Evolutionary conservation across 192 early-diverging fungal genomes (phyloP).

Genomic region (Backusella australiensis): DNA sequence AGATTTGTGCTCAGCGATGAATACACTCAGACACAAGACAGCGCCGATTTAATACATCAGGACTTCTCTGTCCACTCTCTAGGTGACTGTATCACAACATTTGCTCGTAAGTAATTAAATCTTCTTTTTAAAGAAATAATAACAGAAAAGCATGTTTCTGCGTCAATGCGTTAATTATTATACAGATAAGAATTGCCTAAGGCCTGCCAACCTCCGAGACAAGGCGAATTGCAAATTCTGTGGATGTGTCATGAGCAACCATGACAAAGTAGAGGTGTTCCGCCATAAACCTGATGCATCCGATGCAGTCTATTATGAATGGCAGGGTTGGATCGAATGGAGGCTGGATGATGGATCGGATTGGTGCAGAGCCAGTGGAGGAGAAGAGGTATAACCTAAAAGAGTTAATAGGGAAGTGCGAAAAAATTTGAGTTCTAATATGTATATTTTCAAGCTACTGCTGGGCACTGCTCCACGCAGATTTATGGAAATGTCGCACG

Average conservation of each 20-base stretch:
- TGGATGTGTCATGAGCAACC: neutral
- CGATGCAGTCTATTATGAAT: neutral
- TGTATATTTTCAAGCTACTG: neutral
- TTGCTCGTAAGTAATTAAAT: conserved; percentile 11
- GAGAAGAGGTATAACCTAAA: conserved; percentile 24
- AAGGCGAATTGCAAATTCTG: conserved; percentile 6
- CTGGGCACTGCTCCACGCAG: neutral
- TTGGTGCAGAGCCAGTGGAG: conserved; percentile 5
- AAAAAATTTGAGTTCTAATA: neutral
- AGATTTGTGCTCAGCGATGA: neutral
- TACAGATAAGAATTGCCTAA: conserved; percentile 15
- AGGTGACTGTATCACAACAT: conserved; percentile 9
- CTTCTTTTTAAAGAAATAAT: neutral
- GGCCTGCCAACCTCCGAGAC: neutral
- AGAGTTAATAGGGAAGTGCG: neutral
- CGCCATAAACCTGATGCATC: neutral
- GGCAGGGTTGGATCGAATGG: conserved; percentile 24
- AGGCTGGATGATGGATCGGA: conserved; percentile 26
- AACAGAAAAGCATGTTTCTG: neutral
- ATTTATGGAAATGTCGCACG: conserved; percentile 16
- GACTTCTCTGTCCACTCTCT: neutral
- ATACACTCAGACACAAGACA: neutral
- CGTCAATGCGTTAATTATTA: neutral
- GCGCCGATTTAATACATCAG: neutral
- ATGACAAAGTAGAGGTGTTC: conserved; percentile 9